Percentiles rank a stretch among this genome's conserved stretches.
Conservation (phyloP, 2,329 filamentous ascomycete species). For the Neofusicoccum laricinum region DNA sequence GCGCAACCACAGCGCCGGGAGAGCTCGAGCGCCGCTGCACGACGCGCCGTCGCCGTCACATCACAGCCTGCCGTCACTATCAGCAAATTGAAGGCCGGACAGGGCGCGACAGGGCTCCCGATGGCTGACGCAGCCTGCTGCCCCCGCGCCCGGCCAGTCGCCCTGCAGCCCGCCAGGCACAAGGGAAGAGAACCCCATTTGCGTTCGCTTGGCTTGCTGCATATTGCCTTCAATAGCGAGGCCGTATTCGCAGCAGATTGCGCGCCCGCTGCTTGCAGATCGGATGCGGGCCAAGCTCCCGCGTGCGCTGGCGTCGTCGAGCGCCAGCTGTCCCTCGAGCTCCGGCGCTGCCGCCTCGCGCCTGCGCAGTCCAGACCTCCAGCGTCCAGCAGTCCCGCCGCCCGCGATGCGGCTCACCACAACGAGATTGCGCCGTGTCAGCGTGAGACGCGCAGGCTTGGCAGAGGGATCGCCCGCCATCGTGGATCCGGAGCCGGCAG, state of each 20-base stretch:
- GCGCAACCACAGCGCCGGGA: background rate
- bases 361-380: background rate
- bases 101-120: background rate
- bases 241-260: conserved; percentile 8
- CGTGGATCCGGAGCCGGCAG: background rate
- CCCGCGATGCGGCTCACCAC: background rate
- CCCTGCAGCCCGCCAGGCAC: background rate
- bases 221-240: background rate
- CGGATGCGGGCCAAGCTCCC: background rate
- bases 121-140: background rate
- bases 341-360: background rate
- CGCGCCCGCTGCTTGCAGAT: background rate
- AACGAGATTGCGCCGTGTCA: conserved; percentile 9
- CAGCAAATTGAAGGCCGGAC: background rate
- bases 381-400: background rate
- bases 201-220: background rate
- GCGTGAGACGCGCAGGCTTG: conserved; percentile 3
- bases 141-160: background rate
- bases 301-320: no score
- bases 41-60: conserved; percentile 4
- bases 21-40: conserved; percentile 7
- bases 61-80: conserved; percentile 12
- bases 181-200: background rate
- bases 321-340: background rate
- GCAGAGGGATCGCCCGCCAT: background rate